A percentile compares a stretch with the other conserved stretches of the same genome.
Evolutionary conservation across 1,284 basidiomycete genomes (phyloP).

Genomic region (Cutaneotrichosporon spelunceum): DNA sequence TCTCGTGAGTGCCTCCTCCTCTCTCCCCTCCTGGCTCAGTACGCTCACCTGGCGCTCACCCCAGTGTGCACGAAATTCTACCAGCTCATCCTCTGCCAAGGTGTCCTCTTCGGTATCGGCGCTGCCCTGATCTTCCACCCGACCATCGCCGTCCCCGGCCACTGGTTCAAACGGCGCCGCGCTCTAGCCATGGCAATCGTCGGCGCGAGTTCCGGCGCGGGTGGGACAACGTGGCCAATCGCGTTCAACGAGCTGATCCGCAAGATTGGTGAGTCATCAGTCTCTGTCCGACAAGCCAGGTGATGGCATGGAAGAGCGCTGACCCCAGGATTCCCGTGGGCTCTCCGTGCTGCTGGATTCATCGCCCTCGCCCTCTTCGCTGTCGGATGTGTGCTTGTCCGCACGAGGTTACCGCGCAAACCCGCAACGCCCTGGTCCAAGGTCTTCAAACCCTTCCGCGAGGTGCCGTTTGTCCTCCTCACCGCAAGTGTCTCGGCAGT

Average conservation of each 20-base stretch:
- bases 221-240: slow-evolving; percentile 42
- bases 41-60: not conserved
- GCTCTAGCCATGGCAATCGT: slow-evolving; percentile 37
- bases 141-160: slow-evolving; percentile 55
- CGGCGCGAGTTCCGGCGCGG: slow-evolving; percentile 34
- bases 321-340: slow-evolving; percentile 24
- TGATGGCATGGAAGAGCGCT: not conserved
- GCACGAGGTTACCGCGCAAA: slow-evolving; percentile 24
- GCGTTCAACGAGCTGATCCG: slow-evolving; percentile 10
- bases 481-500: slow-evolving; percentile 16
- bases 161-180: slow-evolving; percentile 53
- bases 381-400: slow-evolving; percentile 23
- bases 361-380: slow-evolving; percentile 31
- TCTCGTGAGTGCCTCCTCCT: not conserved
- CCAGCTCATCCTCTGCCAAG: slow-evolving; percentile 51
- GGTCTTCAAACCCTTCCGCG: slow-evolving; percentile 28
- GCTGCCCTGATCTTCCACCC: slow-evolving; percentile 57
- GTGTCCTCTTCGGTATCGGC: slow-evolving; percentile 30
- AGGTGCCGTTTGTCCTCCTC: slow-evolving; percentile 30
- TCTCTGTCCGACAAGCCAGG: not conserved
- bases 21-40: not conserved
- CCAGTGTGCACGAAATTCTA: slow-evolving; percentile 59
- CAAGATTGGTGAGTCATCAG: slow-evolving; percentile 6
- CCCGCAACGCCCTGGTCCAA: slow-evolving; percentile 26
- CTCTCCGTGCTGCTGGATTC: slow-evolving; percentile 34